Evolutionary conservation across 768 basidiomycete species (phyloP).

Genomic region (Trametes cinnabarina): DNA sequence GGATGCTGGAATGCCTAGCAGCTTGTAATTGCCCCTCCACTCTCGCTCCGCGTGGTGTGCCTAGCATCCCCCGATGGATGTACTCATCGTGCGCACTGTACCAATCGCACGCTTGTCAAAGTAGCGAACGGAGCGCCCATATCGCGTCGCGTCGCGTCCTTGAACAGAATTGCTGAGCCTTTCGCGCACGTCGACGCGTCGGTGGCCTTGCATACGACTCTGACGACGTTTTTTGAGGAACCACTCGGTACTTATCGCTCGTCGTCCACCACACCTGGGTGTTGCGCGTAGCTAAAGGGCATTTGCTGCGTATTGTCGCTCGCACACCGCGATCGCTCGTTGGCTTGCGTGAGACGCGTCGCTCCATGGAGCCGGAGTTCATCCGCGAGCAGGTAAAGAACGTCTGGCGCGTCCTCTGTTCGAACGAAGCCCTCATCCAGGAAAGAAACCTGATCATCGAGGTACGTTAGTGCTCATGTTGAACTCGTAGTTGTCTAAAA

Average conservation of each 20-base stretch:
- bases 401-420: neutral
- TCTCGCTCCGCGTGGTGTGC: neutral
- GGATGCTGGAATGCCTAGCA: conserved; percentile 18
- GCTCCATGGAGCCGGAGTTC: conserved; percentile 1
- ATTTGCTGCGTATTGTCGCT: too few species aligned
- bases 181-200: neutral
- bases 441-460: neutral
- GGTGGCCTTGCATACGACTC: too few species aligned
- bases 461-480: neutral
- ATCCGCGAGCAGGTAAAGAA: conserved; percentile 5
- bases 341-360: too few species aligned
- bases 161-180: neutral
- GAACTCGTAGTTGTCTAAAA: too few species aligned
- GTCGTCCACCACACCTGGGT: too few species aligned
- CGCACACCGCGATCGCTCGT: too few species aligned
- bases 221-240: too few species aligned
- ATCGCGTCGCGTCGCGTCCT: conserved; percentile 3
- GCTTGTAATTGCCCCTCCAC: conserved; percentile 11
- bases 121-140: neutral
- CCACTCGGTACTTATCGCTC: too few species aligned
- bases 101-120: neutral
- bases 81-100: neutral
- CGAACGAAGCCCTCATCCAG: conserved; percentile 2
- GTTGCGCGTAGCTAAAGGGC: too few species aligned
- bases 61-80: neutral